Conservation (phyloP, 176 grass and related monocot genomes). For the Juncus inflexus region DNA sequence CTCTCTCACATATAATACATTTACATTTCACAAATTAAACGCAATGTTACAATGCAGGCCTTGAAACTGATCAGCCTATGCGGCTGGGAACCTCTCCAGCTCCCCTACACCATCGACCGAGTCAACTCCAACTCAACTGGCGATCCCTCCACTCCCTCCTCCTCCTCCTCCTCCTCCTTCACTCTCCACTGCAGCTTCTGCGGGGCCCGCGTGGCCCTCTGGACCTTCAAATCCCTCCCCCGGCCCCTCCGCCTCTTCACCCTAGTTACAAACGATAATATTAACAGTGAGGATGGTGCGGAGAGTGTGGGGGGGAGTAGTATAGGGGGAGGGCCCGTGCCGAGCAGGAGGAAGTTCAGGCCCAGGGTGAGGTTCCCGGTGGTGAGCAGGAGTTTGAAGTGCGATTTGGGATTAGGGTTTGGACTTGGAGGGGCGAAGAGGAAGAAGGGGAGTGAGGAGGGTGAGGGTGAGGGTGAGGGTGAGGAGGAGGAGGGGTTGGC, state of each 20-base stretch:
- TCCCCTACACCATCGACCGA: conserved; percentile 81
- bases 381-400: conserved; percentile 75
- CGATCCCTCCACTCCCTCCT: conserved; percentile 34
- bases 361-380: conserved; percentile 85
- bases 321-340: conserved; percentile 83
- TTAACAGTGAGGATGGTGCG: conserved; percentile 20
- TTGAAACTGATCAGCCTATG: conserved; percentile 83
- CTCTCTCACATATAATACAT: no score
- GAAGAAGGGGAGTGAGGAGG: conserved; percentile 67
- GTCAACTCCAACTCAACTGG: conserved; percentile 38
- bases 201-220: conserved; percentile 87
- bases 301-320: conserved; percentile 52
- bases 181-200: conserved; percentile 92
- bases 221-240: conserved; percentile 60
- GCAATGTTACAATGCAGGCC: conserved; percentile 39
- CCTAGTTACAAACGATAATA: conserved; percentile 49
- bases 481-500: conserved; percentile 36
- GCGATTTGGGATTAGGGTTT: conserved; percentile 50
- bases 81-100: conserved; percentile 79
- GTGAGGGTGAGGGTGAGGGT: conserved; percentile 29
- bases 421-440: conserved; percentile 40
- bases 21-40: no score
- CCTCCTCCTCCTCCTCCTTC: conserved; percentile 69
- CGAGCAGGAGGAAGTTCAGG: conserved; percentile 73
- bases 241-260: conserved; percentile 77